A percentile compares a stretch with the other conserved stretches of the same genome.
Conservation (phyloP, 495 filamentous ascomycete genomes). For the Xylaria telfairii region DNA sequence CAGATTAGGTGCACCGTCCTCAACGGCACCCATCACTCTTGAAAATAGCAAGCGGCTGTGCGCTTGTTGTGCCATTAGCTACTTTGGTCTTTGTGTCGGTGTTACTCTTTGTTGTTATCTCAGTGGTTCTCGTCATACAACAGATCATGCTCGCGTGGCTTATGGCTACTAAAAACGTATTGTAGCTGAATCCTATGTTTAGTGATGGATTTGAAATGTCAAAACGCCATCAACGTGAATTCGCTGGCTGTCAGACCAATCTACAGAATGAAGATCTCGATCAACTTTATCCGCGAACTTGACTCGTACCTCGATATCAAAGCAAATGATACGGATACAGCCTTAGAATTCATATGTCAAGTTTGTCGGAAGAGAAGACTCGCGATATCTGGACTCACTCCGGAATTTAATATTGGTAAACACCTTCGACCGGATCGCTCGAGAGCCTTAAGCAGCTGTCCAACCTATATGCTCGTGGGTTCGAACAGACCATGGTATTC, state of each 20-base stretch:
- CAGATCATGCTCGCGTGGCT: background rate
- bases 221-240: no score
- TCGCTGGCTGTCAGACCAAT: background rate
- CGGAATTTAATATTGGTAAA: conserved; percentile 18
- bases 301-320: conserved; percentile 31
- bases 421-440: background rate
- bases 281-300: conserved; percentile 37
- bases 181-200: background rate
- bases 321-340: conserved; percentile 23
- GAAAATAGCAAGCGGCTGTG: background rate
- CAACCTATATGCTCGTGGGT: conserved; percentile 26
- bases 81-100: no score
- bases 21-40: background rate
- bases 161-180: background rate
- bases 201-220: background rate
- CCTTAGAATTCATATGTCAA: conserved; percentile 27
- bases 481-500: conserved; percentile 33
- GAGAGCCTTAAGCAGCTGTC: conserved; percentile 18
- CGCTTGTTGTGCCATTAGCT: background rate
- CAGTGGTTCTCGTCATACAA: background rate
- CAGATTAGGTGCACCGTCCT: background rate
- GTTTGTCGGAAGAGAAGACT: conserved; percentile 32
- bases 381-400: conserved; percentile 29
- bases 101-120: background rate
- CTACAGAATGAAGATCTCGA: conserved; percentile 27